Percentiles rank a stretch among this genome's conserved stretches.
phyloP scores from a whole-genome alignment of 2,329 filamentous ascomycete genomes.

The Chaetomium globosum region DNA sequence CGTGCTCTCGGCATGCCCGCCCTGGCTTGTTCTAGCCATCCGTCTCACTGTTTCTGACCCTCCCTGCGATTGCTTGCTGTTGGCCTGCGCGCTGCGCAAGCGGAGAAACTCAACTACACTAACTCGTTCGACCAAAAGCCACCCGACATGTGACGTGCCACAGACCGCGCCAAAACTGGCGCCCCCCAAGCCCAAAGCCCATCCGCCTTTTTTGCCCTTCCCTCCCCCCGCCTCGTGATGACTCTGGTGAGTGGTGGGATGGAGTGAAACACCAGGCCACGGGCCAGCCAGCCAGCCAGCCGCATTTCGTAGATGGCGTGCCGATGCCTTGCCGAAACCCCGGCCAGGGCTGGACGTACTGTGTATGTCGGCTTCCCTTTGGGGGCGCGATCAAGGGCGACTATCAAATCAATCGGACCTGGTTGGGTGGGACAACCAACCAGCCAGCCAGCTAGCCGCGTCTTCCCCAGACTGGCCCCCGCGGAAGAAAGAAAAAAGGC shows the following conservation, averaged over 20 bases:
- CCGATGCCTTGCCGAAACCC: background rate
- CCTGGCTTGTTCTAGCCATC: background rate
- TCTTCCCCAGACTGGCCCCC: background rate
- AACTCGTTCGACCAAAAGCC: background rate
- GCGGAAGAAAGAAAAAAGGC: background rate
- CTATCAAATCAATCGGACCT: background rate
- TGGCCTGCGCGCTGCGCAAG: background rate
- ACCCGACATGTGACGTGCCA: background rate
- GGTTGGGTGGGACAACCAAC: background rate
- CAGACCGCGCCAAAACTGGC: background rate
- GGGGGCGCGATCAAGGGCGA: background rate
- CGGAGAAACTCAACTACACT: background rate
- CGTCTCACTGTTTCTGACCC: background rate
- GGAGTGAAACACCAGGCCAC: background rate
- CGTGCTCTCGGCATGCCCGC: background rate
- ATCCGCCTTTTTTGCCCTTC: background rate
- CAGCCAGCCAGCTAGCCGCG: too few relatives aligned
- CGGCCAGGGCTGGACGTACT: too few relatives aligned
- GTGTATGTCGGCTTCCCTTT: background rate
- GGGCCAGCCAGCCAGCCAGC: background rate
- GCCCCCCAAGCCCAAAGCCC: background rate
- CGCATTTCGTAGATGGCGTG: background rate
- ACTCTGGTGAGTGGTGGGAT: background rate
- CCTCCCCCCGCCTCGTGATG: background rate
- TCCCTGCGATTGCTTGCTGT: background rate